phyloP scores from a whole-genome alignment of 352 stramenopile species.

The Blastocystis hominis region DNA sequence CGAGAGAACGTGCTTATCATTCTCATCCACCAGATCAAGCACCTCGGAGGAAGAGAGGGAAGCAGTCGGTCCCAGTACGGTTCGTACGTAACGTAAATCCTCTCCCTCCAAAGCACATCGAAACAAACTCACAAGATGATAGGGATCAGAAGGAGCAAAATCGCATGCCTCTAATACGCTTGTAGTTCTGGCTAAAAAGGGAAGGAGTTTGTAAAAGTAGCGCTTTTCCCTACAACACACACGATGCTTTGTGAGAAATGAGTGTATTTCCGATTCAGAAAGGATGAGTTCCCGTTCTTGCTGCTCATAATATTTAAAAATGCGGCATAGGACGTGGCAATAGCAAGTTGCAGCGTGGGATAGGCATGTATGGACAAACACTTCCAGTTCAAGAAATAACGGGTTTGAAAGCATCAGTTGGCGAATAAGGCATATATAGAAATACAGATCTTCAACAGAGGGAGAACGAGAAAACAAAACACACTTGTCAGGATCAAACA shows the following conservation, averaged over 20 bases:
- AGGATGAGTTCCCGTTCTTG: neutral
- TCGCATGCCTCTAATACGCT: neutral
- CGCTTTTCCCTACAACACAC: neutral
- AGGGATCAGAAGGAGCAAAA: neutral
- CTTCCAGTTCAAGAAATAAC: neutral
- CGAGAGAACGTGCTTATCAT: neutral
- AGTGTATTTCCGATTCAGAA: neutral
- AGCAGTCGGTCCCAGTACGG: neutral
- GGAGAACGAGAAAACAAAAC: neutral
- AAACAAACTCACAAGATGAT: neutral
- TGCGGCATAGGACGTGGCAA: neutral
- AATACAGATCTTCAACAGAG: neutral
- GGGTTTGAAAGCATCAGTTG: neutral
- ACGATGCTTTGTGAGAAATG: neutral
- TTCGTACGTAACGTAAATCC: neutral
- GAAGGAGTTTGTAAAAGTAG: neutral
- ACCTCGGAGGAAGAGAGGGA: neutral
- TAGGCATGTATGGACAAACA: neutral
- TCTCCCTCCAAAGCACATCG: neutral
- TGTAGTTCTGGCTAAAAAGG: neutral
- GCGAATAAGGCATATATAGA: neutral
- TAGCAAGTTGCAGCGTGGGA: neutral
- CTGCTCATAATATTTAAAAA: neutral
- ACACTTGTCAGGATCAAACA: neutral
- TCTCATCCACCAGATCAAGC: neutral